Conservation (phyloP, 345 rosid species). For the Syzygium aqueum region DNA sequence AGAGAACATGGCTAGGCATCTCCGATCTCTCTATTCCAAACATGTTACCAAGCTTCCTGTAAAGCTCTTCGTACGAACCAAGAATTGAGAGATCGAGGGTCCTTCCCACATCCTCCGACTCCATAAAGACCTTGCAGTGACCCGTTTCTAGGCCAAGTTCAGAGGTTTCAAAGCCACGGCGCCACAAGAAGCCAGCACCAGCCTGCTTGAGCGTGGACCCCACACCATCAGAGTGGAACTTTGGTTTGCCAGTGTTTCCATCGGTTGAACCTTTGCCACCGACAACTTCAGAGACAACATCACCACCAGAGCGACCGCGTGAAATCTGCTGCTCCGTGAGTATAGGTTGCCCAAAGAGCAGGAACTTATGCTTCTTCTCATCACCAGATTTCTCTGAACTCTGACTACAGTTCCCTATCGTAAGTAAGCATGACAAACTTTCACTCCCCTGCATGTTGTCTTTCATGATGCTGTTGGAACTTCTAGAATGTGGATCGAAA, state of each 20-base stretch:
- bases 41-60: constrained; percentile 61
- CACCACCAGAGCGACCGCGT: constrained; percentile 24
- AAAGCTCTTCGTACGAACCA: constrained; percentile 70
- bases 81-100: constrained; percentile 73
- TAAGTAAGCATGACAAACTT: constrained; percentile 63
- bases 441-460: constrained; percentile 25
- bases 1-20: constrained; percentile 47
- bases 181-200: constrained; percentile 34
- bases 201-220: constrained; percentile 18
- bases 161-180: constrained; percentile 15
- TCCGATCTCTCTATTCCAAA: constrained; percentile 62
- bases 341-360: constrained; percentile 88
- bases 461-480: constrained; percentile 21
- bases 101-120: constrained; percentile 80
- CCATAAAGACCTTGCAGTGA: constrained; percentile 92
- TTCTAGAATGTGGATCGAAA: constrained; percentile 33
- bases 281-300: constrained; percentile 21
- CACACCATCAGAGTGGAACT: constrained; percentile 15
- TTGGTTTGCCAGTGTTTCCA: constrained; percentile 13
- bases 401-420: constrained; percentile 51
- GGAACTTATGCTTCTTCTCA: constrained; percentile 55
- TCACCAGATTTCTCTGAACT: constrained; percentile 40
- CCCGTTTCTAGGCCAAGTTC: constrained; percentile 44
- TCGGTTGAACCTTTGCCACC: constrained; percentile 15
- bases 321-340: constrained; percentile 59